Percentiles rank a stretch among this genome's conserved stretches.
Evolutionary conservation across 371 early-diverging fungal species (phyloP).

Genomic region (Actinomortierella wolfii): DNA sequence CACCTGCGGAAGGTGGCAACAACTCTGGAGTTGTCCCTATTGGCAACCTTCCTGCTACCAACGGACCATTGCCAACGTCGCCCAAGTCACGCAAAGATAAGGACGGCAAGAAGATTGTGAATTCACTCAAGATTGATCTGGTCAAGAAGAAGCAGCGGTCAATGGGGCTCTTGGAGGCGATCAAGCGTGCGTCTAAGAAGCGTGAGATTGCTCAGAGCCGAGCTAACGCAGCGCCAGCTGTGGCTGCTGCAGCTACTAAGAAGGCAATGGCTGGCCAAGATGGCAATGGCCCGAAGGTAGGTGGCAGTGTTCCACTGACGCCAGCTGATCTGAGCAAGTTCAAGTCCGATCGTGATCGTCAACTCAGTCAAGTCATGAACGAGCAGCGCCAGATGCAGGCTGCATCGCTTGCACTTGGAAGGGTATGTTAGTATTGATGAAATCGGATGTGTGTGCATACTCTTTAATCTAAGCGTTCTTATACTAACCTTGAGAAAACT

Average conservation of each 20-base stretch:
- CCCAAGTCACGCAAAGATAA: conserved; percentile 46
- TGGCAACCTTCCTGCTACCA: conserved; percentile 32
- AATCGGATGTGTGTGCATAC: no score
- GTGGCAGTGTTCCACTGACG: conserved; percentile 45
- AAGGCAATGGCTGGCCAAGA: conserved; percentile 37
- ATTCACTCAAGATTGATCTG: conserved; percentile 27
- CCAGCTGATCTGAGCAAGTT: conserved; percentile 75
- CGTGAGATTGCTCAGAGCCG: conserved; percentile 43
- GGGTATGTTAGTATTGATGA: conserved; percentile 28
- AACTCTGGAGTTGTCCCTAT: conserved; percentile 27
- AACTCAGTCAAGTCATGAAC: conserved; percentile 65
- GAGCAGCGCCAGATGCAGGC: conserved; percentile 71
- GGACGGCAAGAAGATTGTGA: conserved; percentile 38
- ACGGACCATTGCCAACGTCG: conserved; percentile 31
- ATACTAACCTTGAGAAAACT: no score
- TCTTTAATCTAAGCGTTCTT: no score
- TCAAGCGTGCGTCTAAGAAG: conserved; percentile 37
- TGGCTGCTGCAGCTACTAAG: conserved; percentile 23
- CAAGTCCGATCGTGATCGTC: conserved; percentile 77
- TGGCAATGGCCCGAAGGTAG: conserved; percentile 51
- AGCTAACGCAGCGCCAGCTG: conserved; percentile 46
- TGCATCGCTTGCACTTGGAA: conserved; percentile 56
- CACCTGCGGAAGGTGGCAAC: conserved; percentile 10
- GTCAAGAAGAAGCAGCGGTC: conserved; percentile 41
- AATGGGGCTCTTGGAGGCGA: conserved; percentile 33